These are phyloP conservation scores for Emergomyces orientalis DNA, from an alignment of 2,329 filamentous ascomycete species.

Conservation along the genomic window DNA sequence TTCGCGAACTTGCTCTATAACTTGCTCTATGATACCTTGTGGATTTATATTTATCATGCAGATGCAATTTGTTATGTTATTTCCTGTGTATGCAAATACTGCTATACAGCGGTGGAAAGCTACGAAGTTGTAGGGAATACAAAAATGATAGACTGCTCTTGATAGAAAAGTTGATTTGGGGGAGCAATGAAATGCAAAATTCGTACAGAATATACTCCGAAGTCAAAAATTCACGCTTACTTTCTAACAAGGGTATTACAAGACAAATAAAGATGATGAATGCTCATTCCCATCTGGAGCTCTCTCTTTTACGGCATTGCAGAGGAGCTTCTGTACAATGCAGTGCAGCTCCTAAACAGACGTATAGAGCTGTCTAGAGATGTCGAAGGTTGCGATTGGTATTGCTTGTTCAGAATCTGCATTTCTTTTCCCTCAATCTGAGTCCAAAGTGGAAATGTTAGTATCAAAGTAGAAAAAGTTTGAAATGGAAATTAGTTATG, in stretches of 20 bases:
- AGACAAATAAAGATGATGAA: background rate
- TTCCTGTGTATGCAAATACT: background rate
- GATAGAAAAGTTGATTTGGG: background rate
- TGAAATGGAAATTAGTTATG: background rate
- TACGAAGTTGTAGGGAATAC: background rate
- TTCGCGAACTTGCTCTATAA: background rate
- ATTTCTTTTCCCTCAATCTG: background rate
- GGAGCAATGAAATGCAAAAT: background rate
- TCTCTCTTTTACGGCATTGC: background rate
- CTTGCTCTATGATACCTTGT: slow-evolving; percentile 4
- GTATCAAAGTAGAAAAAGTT: background rate
- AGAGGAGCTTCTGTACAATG: background rate
- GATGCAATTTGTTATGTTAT: background rate
- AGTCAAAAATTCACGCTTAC: background rate
- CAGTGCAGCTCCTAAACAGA: background rate
- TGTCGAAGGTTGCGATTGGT: background rate
- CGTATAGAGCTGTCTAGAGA: background rate
- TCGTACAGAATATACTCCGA: background rate
- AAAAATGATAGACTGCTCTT: background rate
- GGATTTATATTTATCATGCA: background rate
- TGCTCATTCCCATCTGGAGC: background rate
- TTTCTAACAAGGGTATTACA: background rate
- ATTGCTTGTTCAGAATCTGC: background rate
- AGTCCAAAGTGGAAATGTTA: background rate
- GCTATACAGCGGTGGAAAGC: background rate